These are phyloP conservation scores for Didymella pinodella DNA, from an alignment of 2,329 filamentous ascomycete species.

Conservation along the genomic window DNA sequence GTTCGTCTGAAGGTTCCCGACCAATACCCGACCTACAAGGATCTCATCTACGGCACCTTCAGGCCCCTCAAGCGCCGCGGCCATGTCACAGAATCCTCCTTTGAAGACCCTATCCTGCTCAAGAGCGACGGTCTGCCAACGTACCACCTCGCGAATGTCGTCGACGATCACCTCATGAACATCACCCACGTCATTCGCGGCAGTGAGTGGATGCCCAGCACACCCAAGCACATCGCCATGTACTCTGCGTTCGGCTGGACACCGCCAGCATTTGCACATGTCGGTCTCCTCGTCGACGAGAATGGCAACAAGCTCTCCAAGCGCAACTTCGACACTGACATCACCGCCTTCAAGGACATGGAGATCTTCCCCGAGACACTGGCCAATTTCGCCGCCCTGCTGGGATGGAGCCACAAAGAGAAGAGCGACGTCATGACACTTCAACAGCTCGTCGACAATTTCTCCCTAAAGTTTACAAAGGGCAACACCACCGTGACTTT, in stretches of 20 bases:
- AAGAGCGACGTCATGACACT: conserved; percentile 76
- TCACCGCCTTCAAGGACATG: conserved; percentile 64
- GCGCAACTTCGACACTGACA: conserved; percentile 73
- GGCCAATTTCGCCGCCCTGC: conserved; percentile 82
- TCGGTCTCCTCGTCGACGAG: conserved; percentile 58
- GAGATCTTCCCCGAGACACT: conserved; percentile 70
- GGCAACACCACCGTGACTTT: conserved; percentile 85
- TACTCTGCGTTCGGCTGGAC: conserved; percentile 60
- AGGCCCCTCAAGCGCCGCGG: conserved; percentile 48
- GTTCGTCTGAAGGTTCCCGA: conserved; percentile 75
- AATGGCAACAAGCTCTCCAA: conserved; percentile 72
- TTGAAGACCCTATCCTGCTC: conserved; percentile 86
- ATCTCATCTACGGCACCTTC: conserved; percentile 77
- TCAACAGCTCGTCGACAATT: conserved; percentile 74
- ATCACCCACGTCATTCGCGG: conserved; percentile 96
- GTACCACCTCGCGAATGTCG: conserved; percentile 96
- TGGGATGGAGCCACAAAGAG: conserved; percentile 79
- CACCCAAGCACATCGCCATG: conserved; percentile 74
- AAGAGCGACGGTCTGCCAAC: conserved; percentile 94
- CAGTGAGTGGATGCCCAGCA: conserved; percentile 96
- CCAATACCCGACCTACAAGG: conserved; percentile 70
- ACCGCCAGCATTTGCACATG: conserved; percentile 59
- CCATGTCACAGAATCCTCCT: conserved; percentile 56
- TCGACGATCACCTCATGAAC: conserved; percentile 94
- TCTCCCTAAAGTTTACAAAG: conserved; percentile 87